Evolutionary conservation across 495 filamentous ascomycete genomes (phyloP), one percentile per base, ranked within the genome.

Genomic region (Filosporella fistucella): DNA sequence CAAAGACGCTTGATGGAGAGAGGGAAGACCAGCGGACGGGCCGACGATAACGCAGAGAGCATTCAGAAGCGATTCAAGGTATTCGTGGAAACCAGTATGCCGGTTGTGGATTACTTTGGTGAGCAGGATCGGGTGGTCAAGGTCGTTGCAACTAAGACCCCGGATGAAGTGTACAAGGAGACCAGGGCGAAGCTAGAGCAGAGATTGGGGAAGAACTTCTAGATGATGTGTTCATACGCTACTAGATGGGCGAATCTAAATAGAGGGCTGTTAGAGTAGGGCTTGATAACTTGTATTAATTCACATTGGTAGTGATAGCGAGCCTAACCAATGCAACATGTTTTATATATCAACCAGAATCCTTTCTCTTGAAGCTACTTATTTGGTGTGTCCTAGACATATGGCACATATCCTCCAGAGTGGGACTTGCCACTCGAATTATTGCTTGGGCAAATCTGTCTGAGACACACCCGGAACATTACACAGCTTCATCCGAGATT

Each of bases 61-160:
- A 97, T 96, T 65, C 85, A 82, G 68, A 98, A 98, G 81, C 76
- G 93, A 29, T 98, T 98, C 71, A 77, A 82, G 49, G 90, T 85
- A 3, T 98, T 97, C 60, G 71, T 93, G 22, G 88, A 96, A 66
- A 95, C 89, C 2, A 94, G 87, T 63, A 95, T 97, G 89, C 93
- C 93, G 32, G 93, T 96, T 28, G 90, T 98, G 38, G 76, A 93
- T 52, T 78, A 85, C 57, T 97, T 85, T 67, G 83, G 84, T 68
- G 70, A 68, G 50, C 68, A 90, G 67, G 79, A 75, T 35, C 86
- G 84, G 65, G 90, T 97, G 18, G 81, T 93, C 51, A 81, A 78
- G 64, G 74, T 96, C 12, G 67, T 77, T 49, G 88, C 89, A 20
- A 81, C 78, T 23, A 74, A 75, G 18, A 54, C 63, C 16, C 80